Base-by-base conservation (phyloP, 1,284 basidiomycete genomes). In the Ganoderma boninense region DNA sequence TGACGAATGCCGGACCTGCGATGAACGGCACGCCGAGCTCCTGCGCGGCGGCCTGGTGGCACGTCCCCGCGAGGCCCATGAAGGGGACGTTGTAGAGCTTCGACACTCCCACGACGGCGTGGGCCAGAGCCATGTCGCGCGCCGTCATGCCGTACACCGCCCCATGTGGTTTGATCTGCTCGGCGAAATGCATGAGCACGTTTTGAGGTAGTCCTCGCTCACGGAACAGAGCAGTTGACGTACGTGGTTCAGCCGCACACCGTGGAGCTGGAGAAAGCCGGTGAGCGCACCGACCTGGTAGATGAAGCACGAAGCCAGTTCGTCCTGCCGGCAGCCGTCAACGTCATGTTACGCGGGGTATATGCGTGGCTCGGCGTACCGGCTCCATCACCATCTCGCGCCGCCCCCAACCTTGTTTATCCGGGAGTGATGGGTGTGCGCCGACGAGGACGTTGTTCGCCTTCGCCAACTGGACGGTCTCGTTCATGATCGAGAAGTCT, bases 351-450 rank as follows among this genome's bases (percentile, higher is more conserved):
- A 23, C 49, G 60, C 10, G n/a, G 26, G 23, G 32, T 14, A 8
- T 16, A 11, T 59, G 49, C 7, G 38, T 2, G 16, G 7, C 32
- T 14, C 10, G 1, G 65, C 79, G 66, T 63, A 89, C 89, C 0
- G 88, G 86, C 66, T 87, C 84, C 64, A 91, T 85, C 0, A 81
- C 82, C 88, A 91, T 90, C 74, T 90, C 89, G 18, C 89, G 83
- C 11, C 90, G 79, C 0, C 90, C 89, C 72, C 91, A 91, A 0
- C 90, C 90, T 77, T 92, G 90, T 13, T 82, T 77, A 74, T 91
- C 89, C 0, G 89, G 90, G 4, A 91, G 82, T 13, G 88, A 89
- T 0, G 89, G 89, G 73, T 91, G 90, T 0, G 89, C 89, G 0
- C 90, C 90, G 16, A 90, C 82, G 16, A 79, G 77, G 18, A 90